Percentiles rank a stretch among this genome's conserved stretches.
Conservation (phyloP, 345 rosid species). For the Populus euphratica region DNA sequence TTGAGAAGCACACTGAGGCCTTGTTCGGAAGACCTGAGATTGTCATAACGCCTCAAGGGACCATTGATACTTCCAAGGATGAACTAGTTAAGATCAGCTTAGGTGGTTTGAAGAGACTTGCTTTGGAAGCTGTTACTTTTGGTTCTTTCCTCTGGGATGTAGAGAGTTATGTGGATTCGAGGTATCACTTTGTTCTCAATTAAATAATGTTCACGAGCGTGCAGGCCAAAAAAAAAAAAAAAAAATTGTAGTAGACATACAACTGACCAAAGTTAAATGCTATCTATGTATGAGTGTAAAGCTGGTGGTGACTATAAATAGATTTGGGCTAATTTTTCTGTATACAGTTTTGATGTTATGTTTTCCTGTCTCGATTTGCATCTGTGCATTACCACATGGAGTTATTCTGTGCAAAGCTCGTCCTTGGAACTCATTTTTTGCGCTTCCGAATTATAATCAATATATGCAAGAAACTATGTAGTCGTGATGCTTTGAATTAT, state of each 20-base stretch:
- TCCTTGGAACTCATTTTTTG: neutral
- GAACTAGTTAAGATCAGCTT: conserved; percentile 79
- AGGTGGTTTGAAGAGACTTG: conserved; percentile 82
- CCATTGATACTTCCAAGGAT: conserved; percentile 67
- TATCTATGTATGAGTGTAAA: conserved; percentile 14
- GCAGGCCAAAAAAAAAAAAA: neutral
- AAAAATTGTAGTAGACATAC: neutral
- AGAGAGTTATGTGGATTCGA: conserved; percentile 86
- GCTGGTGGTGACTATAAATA: neutral
- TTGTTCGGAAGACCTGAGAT: conserved; percentile 88
- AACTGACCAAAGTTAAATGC: conserved; percentile 15
- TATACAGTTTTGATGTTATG: conserved; percentile 1
- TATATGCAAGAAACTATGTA: neutral
- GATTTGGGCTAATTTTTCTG: conserved; percentile 13
- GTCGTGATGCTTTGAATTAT: neutral
- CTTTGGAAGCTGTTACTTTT: conserved; percentile 90
- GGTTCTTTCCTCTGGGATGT: conserved; percentile 99
- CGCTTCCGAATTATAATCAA: neutral
- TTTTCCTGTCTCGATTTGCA: conserved; percentile 2
- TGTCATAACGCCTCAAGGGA: conserved; percentile 60
- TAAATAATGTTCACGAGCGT: conserved; percentile 17
- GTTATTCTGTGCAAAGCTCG: neutral
- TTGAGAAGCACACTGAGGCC: conserved; percentile 98
- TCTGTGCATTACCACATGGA: neutral
- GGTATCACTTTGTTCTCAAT: conserved; percentile 83